phyloP scores from a whole-genome alignment of 2,329 filamentous ascomycete genomes.

The Triangularia setosa region DNA sequence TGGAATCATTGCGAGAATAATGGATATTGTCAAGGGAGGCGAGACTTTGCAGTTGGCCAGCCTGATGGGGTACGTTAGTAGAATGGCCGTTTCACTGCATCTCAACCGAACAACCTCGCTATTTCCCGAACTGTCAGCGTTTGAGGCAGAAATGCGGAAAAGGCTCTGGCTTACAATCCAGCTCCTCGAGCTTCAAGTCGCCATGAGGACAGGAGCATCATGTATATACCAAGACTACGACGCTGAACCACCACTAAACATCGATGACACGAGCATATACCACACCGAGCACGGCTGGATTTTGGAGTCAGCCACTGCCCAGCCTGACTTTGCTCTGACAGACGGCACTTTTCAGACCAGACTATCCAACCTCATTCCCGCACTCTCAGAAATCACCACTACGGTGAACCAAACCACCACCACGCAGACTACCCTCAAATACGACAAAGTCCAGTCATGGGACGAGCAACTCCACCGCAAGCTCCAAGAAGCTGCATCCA shows the following conservation, averaged over 20 bases:
- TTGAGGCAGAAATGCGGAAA: conserved; percentile 25
- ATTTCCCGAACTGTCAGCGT: conserved; percentile 16
- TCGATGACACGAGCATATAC: conserved; percentile 21
- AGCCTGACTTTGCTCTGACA: conserved; percentile 6
- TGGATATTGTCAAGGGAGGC: conserved; percentile 23
- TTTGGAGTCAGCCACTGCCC: conserved; percentile 8
- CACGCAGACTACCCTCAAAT: conserved; percentile 29
- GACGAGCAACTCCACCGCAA: conserved; percentile 28
- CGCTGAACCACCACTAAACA: conserved; percentile 21
- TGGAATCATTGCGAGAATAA: conserved; percentile 24
- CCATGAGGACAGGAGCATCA: conserved; percentile 27
- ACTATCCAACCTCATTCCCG: conserved; percentile 22
- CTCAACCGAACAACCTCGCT: conserved; percentile 22
- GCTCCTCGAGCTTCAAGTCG: conserved; percentile 28
- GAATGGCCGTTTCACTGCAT: conserved; percentile 24
- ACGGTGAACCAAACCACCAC: conserved; percentile 22
- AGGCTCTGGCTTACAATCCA: conserved; percentile 27
- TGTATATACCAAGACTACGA: conserved; percentile 20
- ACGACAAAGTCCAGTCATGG: conserved; percentile 40
- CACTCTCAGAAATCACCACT: conserved; percentile 21
- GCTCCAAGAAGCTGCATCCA: conserved; percentile 17
- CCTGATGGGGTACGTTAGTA: conserved; percentile 24
- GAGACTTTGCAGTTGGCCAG: conserved; percentile 21
- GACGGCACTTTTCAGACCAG: conserved; percentile 25
- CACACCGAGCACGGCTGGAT: conserved; percentile 19